These are phyloP conservation scores for Fusarium abutilonis DNA, from an alignment of 2,329 filamentous ascomycete species.

Conservation along the genomic window DNA sequence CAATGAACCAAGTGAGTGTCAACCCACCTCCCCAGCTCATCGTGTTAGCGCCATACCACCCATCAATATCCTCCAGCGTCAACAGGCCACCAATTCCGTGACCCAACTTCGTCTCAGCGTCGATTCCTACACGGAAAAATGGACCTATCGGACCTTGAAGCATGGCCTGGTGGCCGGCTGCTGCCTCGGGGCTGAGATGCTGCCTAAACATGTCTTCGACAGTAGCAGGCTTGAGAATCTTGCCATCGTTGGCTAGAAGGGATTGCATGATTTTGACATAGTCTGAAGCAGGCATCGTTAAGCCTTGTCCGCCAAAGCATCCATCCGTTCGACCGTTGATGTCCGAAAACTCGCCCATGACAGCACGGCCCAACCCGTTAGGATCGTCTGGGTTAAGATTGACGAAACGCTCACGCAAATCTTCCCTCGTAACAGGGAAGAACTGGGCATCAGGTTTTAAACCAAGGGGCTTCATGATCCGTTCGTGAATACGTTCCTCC, in stretches of 20 bases:
- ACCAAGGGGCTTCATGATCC: conserved; percentile 57
- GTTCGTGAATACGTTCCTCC: conserved; percentile 55
- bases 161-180: conserved; percentile 42
- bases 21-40: conserved; percentile 59
- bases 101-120: conserved; percentile 48
- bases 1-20: conserved; percentile 60
- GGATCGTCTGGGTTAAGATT: conserved; percentile 54
- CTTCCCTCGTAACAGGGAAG: conserved; percentile 51
- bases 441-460: conserved; percentile 52
- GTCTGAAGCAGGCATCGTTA: conserved; percentile 51
- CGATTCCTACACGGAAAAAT: conserved; percentile 52
- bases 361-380: conserved; percentile 48
- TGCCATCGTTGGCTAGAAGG: conserved; percentile 60
- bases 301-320: conserved; percentile 58
- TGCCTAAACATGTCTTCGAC: conserved; percentile 58
- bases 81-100: conserved; percentile 56
- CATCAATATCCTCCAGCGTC: conserved; percentile 53
- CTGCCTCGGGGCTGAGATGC: conserved; percentile 53
- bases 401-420: conserved; percentile 50
- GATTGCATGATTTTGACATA: conserved; percentile 59
- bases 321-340: conserved; percentile 49
- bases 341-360: conserved; percentile 49
- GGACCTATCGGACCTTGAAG: conserved; percentile 47
- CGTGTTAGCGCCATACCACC: conserved; percentile 56
- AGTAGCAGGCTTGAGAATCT: conserved; percentile 55